Evolutionary conservation across 2,329 filamentous ascomycete species (phyloP), one percentile per base, ranked within the genome.

Genomic region (Penicillium sp.): DNA sequence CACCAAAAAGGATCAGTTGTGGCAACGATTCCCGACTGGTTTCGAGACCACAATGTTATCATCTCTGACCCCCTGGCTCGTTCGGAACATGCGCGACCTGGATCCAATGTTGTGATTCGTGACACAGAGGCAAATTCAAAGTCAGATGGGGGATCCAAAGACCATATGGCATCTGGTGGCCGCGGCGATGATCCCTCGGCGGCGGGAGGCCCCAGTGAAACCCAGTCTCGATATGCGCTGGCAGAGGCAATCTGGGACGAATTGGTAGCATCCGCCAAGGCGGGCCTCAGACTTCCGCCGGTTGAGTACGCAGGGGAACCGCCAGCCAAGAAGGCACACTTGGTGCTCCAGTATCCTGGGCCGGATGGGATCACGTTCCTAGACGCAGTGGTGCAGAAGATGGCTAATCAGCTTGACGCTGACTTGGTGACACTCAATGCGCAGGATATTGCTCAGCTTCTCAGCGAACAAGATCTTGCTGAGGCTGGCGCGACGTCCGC

Each of bases 301-400:
- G 49, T 59, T 9, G 65, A 68, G 36, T 71, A 69, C 49, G 63
- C 69, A 43, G 70, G 73, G 43, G 70, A 72, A n/a, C 75, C 76
- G 40, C 69, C 75, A 3, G 68, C 72, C 25, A 64, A 68, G 28
- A 80, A 80, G 53, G 76, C 79, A 3, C 78, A 84, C 54, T 66
- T 83, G 13, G 72, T 80, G 4, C 67, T 85, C 9, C 77, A 82
- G 48, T 83, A 81, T 52, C 80, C 81, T 1, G 74, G 75, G 26
- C 73, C 77, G 37, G 76, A 79, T 40, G 77, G 73, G 35, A 78
- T 75, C 47, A 64, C 66, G 40, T 76, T 78, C 52, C 67, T 88
- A 33, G 77, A 84, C 53, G 67, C 72, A 3, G 71, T 87, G n/a
- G 78, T 90, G 2, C 75, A 80, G 50, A 76, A 80, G 43, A 71